Percentiles rank a stretch among this genome's conserved stretches.
Evolutionary conservation across 768 basidiomycete genomes (phyloP).

Genomic region (Pisolithus tinctorius): DNA sequence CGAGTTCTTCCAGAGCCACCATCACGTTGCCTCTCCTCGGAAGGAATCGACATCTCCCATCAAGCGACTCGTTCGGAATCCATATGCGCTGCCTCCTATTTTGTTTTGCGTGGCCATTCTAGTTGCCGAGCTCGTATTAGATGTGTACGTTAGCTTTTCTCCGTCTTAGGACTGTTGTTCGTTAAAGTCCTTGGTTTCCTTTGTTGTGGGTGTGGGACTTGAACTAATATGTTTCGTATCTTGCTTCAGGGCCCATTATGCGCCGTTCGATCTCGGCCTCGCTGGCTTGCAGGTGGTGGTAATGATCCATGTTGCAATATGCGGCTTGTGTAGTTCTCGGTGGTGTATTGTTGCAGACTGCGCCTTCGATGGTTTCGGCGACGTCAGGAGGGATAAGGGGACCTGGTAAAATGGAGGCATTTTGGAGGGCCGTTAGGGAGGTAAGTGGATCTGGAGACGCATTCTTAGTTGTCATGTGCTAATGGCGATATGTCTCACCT

Average conservation of each 20-base stretch:
- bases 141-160: conserved; percentile 40
- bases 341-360: conserved; percentile 82
- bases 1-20: conserved; percentile 34
- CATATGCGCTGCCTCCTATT: conserved; percentile 64
- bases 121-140: conserved; percentile 43
- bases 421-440: conserved; percentile 78
- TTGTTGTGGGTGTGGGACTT: neutral
- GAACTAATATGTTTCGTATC: neutral
- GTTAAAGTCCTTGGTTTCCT: neutral
- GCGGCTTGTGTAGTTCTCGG: conserved; percentile 80
- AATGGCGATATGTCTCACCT: neutral
- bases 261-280: conserved; percentile 76
- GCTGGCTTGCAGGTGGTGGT: conserved; percentile 69
- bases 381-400: conserved; percentile 17
- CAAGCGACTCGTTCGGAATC: conserved; percentile 53
- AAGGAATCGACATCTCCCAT: conserved; percentile 5
- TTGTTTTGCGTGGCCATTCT: conserved; percentile 51
- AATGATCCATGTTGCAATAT: conserved; percentile 82
- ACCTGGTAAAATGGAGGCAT: conserved; percentile 71
- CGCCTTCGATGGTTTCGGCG: conserved; percentile 40
- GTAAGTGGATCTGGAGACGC: conserved; percentile 31
- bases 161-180: neutral
- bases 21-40: conserved; percentile 2
- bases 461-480: neutral
- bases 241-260: conserved; percentile 44